Conservation (phyloP, 1,139 yeast species). For the Scheffersomyces illinoinensis region DNA sequence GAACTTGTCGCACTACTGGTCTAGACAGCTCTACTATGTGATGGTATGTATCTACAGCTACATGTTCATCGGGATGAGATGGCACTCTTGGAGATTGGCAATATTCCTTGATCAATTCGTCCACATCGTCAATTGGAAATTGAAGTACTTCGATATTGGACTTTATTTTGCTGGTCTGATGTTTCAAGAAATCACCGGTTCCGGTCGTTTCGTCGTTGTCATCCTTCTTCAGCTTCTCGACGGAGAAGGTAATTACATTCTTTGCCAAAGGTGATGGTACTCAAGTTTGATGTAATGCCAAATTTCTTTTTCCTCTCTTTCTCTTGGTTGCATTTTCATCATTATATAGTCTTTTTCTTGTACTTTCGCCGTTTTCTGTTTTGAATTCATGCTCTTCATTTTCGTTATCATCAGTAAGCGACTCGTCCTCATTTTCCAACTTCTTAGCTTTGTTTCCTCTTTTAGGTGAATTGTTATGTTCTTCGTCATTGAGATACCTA, state of each 20-base stretch:
- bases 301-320: constrained; percentile 4
- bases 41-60: constrained; percentile 22
- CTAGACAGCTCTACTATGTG: constrained; percentile 26
- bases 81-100: constrained; percentile 5
- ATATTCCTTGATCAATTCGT: constrained; percentile 11
- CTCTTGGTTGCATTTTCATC: constrained; percentile 9
- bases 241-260: constrained; percentile 9
- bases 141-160: constrained; percentile 11
- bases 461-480: constrained; percentile 34
- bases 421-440: constrained; percentile 3
- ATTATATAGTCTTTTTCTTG: constrained; percentile 11
- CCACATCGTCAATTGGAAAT: constrained; percentile 25
- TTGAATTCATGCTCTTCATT: constrained; percentile 4
- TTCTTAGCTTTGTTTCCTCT: constrained; percentile 34
- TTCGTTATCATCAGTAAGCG: constrained; percentile 5
- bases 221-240: background rate
- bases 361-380: background rate
- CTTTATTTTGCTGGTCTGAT: constrained; percentile 4
- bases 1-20: constrained; percentile 31
- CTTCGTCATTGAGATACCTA: constrained; percentile 54
- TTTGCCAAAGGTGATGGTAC: constrained; percentile 20
- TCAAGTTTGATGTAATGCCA: constrained; percentile 4
- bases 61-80: constrained; percentile 11
- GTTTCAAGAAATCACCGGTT: constrained; percentile 5
- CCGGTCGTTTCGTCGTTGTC: background rate